Evolutionary conservation across 495 filamentous ascomycete genomes (phyloP), one percentile per base, ranked within the genome.

Genomic region (Chaetomidium leptoderma): DNA sequence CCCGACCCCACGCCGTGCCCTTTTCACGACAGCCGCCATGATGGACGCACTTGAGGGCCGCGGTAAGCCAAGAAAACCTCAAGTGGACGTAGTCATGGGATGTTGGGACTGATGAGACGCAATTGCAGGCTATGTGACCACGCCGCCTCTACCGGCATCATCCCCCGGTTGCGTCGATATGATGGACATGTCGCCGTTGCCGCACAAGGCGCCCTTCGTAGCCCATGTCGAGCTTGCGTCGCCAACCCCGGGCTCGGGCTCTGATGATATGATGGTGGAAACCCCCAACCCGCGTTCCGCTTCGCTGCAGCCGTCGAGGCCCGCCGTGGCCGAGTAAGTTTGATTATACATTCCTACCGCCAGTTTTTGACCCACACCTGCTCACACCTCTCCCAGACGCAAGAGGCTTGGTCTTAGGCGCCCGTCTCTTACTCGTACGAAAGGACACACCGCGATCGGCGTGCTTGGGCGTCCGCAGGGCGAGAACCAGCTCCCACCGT

Each of bases 131-230:
- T 81, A 79, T 62, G 80, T 87, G 66, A 93, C 86, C 8, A 97
- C 92, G 7, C 92, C 93, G 46, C 89, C 90, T 11, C 77, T 92
- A 17, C 87, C 86, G 39, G 82, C 85, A 3, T 95, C 93, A 7
- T 77, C 76, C 27, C 92, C 92, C 11, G 80, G 78, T 14, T n/a
- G 76, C 73, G 76, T 82, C 59, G 91, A 97, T 60, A 76, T 79
- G 35, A 97, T 97, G 91, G 95, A 97, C 63, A 86, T 96, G 74
- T 96, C 92, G 21, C 93, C 93, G 13, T 73, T 97, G 37, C 93
- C 92, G 13, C 92, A 96, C 71, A 98, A 97, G 75, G 78, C 81
- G 23, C 79, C 89, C 10, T 90, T 85, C 64, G 69, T 73, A 35
- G 74, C 76, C 6, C 78, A 86, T 58, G 71, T 89, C 26, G 83